A percentile compares a stretch with the other conserved stretches of the same genome.
phyloP scores from a whole-genome alignment of 164 flowering plant genomes.

The Magnolia kwangsiensis region DNA sequence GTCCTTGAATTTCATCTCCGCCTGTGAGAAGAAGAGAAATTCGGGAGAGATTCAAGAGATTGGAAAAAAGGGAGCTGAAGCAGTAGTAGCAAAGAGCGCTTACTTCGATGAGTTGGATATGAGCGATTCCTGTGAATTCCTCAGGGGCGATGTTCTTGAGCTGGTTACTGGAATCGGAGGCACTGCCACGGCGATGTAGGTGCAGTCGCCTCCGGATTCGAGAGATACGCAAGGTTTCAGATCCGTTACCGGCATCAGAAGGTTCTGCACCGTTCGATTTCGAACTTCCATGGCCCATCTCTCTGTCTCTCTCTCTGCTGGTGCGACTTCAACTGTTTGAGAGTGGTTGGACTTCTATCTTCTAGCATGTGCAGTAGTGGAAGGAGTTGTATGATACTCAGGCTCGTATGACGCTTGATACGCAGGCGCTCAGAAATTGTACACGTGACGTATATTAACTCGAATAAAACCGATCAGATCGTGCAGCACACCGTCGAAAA shows the following conservation, averaged over 20 bases:
- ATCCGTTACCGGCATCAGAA: conserved; percentile 4
- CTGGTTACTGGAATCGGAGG: conserved; percentile 12
- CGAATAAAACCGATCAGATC: too few relatives aligned
- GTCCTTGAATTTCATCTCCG: conserved; percentile 91
- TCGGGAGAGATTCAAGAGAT: not conserved
- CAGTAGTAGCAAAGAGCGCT: not conserved
- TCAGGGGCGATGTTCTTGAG: conserved; percentile 28
- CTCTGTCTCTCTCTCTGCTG: conserved; percentile 5
- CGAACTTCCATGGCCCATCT: conserved; percentile 41
- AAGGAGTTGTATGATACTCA: not conserved
- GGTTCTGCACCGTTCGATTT: conserved; percentile 9
- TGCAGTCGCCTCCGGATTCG: conserved; percentile 25
- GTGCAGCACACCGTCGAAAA: too few relatives aligned
- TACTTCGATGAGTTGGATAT: conserved; percentile 45
- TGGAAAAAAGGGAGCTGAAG: not conserved
- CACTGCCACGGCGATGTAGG: conserved; percentile 7
- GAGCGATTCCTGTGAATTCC: conserved; percentile 74
- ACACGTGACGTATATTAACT: too few relatives aligned
- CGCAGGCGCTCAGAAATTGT: too few relatives aligned
- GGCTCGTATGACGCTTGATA: too few relatives aligned
- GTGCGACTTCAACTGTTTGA: not conserved
- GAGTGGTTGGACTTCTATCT: not conserved
- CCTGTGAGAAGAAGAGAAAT: conserved; percentile 35
- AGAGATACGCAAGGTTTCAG: conserved; percentile 16
- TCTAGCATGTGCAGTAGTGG: not conserved